Evolutionary conservation across 2,329 filamentous ascomycete species (phyloP).

Genomic region (Penicillium sp.): DNA sequence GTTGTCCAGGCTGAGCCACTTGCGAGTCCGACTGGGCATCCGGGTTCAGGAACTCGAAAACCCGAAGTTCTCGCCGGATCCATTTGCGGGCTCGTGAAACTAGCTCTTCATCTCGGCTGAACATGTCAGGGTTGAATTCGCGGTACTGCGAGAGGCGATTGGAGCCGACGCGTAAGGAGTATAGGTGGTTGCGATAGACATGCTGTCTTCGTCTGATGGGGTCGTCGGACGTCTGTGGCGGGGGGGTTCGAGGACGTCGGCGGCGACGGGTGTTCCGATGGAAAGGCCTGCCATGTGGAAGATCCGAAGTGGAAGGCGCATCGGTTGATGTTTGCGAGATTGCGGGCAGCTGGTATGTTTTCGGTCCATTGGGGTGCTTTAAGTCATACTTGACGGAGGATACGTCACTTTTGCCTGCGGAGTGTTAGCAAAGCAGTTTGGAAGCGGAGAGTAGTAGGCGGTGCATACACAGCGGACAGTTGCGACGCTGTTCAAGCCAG

Average conservation of each 20-base stretch:
- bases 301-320: conserved; percentile 21
- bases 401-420: conserved; percentile 57
- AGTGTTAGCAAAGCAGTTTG: conserved; percentile 8
- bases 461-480: conserved; percentile 77
- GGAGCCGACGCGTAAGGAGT: conserved; percentile 80
- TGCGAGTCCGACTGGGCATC: conserved; percentile 29
- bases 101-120: conserved; percentile 68
- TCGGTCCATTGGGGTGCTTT: conserved; percentile 56
- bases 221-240: conserved; percentile 41
- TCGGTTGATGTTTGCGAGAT: conserved; percentile 13
- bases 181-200: conserved; percentile 74
- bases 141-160: conserved; percentile 78
- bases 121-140: conserved; percentile 70
- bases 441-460: background rate
- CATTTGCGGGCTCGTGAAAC: conserved; percentile 79
- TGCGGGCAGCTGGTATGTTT: conserved; percentile 61
- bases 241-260: conserved; percentile 30
- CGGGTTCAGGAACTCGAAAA: conserved; percentile 74
- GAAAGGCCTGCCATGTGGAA: conserved; percentile 6
- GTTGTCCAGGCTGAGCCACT: conserved; percentile 34
- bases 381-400: conserved; percentile 70
- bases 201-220: conserved; percentile 67
- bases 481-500: conserved; percentile 75
- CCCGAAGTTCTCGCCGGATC: conserved; percentile 80
- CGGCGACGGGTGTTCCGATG: conserved; percentile 25